phyloP scores from a whole-genome alignment of 2,329 filamentous ascomycete species.

The Xylariaceae sp. region DNA sequence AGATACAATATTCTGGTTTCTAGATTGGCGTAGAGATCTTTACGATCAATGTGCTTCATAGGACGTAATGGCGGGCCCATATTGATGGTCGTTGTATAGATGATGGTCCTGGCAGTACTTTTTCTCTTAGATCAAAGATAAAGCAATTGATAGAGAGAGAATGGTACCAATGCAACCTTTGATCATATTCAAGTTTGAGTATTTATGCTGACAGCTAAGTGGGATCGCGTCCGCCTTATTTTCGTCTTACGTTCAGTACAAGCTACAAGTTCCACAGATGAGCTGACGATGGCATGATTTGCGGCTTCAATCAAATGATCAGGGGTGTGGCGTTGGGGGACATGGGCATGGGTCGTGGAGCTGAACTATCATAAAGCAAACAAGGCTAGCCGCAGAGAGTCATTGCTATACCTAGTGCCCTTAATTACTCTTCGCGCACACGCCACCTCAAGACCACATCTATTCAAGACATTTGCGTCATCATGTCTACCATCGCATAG shows the following conservation, averaged over 20 bases:
- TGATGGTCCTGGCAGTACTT: not conserved
- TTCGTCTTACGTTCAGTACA: constrained; percentile 11
- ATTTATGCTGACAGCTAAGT: constrained; percentile 2
- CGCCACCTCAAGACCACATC: too few species aligned
- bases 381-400: too few species aligned
- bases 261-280: constrained; percentile 16
- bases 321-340: constrained; percentile 8
- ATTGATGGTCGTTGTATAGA: constrained; percentile 12
- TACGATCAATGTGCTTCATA: constrained; percentile 69
- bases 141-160: too few species aligned
- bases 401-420: too few species aligned
- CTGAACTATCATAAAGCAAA: too few species aligned
- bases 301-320: constrained; percentile 11
- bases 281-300: constrained; percentile 29
- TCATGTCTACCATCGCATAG: too few species aligned
- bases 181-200: constrained; percentile 9
- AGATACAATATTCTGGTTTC: constrained; percentile 74
- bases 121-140: too few species aligned
- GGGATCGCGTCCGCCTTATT: constrained; percentile 17
- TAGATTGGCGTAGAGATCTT: constrained; percentile 73
- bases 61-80: constrained; percentile 33
- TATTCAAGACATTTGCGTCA: too few species aligned
- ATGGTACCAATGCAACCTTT: not conserved
- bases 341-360: constrained; percentile 6
- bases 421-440: too few species aligned